These are phyloP conservation scores for Paradendryphiella salina DNA, from an alignment of 2,329 filamentous ascomycete species.

Conservation along the genomic window DNA sequence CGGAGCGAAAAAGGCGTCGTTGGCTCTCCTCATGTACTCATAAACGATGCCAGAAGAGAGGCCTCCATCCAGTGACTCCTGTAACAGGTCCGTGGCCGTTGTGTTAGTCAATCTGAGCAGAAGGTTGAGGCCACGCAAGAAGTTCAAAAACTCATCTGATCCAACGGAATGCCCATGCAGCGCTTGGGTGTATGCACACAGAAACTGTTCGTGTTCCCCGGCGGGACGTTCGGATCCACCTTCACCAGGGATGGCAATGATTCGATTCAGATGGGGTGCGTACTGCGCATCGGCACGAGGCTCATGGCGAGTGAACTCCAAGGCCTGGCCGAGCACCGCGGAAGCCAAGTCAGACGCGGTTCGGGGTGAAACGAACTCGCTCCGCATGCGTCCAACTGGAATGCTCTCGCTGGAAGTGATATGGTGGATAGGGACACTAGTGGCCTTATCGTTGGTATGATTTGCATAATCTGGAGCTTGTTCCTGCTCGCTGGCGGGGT, in stretches of 20 bases:
- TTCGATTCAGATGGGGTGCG: conserved; percentile 29
- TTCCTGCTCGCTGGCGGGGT: conserved; percentile 23
- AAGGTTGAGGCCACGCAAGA: conserved; percentile 41
- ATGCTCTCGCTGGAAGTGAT: conserved; percentile 26
- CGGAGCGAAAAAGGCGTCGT: conserved; percentile 42
- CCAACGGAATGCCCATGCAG: conserved; percentile 36
- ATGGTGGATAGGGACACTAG: conserved; percentile 34
- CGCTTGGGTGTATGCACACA: conserved; percentile 37
- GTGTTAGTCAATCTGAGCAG: conserved; percentile 25
- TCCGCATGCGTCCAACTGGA: conserved; percentile 24
- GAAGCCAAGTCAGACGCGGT: conserved; percentile 7
- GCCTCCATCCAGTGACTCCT: background rate
- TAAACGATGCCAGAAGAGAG: conserved; percentile 16
- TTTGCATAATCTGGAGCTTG: conserved; percentile 28
- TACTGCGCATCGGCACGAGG: conserved; percentile 30
- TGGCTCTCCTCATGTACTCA: conserved; percentile 35
- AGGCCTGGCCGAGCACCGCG: conserved; percentile 25
- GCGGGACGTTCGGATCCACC: background rate
- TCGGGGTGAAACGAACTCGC: background rate
- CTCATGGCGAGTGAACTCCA: conserved; percentile 34
- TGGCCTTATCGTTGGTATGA: conserved; percentile 19
- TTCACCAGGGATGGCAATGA: conserved; percentile 35
- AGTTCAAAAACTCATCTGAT: conserved; percentile 38
- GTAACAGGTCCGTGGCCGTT: conserved; percentile 12
- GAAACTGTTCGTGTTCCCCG: conserved; percentile 27